Base-by-base conservation (phyloP, 2,329 filamentous ascomycete species). In the Dryadomyces quercus-mongolicae region DNA sequence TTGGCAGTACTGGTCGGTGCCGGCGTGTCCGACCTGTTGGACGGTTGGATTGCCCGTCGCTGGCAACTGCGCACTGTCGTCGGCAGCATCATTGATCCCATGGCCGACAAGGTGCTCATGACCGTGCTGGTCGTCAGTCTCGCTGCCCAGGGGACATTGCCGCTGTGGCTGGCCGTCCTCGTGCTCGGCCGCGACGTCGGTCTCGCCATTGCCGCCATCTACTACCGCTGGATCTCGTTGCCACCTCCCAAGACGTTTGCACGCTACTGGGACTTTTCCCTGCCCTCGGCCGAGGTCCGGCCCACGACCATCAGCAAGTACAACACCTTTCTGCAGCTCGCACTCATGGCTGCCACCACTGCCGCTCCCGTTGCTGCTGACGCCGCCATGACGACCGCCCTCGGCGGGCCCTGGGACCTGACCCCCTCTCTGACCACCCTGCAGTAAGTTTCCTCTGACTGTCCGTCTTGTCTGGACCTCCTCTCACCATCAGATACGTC, bases 71-170 rank as follows among this genome's bases (percentile, higher is more conserved):
- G 93, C 68, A 97, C 93, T 0, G 92, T 98, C 1, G 89, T 97
- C 10, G 93, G 93, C 54, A 94, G 88, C 54, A 82, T 98, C 34
- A 89, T 98, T 58, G 91, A 95, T 64, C 93, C 93, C 6, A 93
- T 96, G 86, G 93, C 93, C 3, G 93, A 98, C 70, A 98, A 98
- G 72, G 80, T 82, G 9, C 78, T 98, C 59, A 97, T 98, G 93
- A 96, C 92, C 0, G 82, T 95, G 55, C 70, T 95, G 62, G 94
- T 92, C 0, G 84, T 92, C 13, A 90, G 87, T 60, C 71, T 97
- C 47, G 90, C 91, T 4, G 75, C 86, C 58, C 90, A 95, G 62
- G 90, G 89, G 3, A 79, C 82, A 15, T 74, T 98, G 51, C 90
- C 92, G 56, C 84, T 91, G 42, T 96, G 91, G 81, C 76, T 97